Percentiles rank a stretch among this genome's conserved stretches.
These are phyloP conservation scores for Populus hybrid DNA, from an alignment of 441 rosid genomes.

Conservation along the genomic window DNA sequence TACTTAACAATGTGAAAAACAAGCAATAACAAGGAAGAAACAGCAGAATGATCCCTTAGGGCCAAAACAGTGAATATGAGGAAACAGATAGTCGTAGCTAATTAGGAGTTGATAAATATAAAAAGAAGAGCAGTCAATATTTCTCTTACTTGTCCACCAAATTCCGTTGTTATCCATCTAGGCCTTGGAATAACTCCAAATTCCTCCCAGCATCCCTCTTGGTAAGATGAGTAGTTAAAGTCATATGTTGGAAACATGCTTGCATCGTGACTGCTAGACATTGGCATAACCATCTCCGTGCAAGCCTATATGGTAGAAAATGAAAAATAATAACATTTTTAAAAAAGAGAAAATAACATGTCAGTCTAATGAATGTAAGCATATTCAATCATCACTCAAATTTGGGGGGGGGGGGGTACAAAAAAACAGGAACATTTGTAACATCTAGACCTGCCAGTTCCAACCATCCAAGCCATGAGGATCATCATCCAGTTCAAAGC, in stretches of 20 bases:
- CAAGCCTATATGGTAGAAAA: conserved; percentile 54
- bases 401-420: too few species aligned
- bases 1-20: not conserved
- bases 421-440: not conserved
- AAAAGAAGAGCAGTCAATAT: not conserved
- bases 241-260: conserved; percentile 67
- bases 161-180: conserved; percentile 70
- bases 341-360: not conserved
- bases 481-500: conserved; percentile 87
- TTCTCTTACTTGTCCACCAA: conserved; percentile 79
- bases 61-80: not conserved
- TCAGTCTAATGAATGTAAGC: not conserved
- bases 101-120: not conserved
- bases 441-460: conserved; percentile 74
- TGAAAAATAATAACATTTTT: not conserved
- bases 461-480: conserved; percentile 90
- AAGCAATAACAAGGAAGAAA: not conserved
- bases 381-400: not conserved
- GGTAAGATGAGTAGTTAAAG: conserved; percentile 55
- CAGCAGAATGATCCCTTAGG: not conserved
- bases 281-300: conserved; percentile 95
- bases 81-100: not conserved
- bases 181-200: conserved; percentile 68
- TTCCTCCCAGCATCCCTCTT: conserved; percentile 57
- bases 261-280: conserved; percentile 52